A percentile compares a stretch with the other conserved stretches of the same genome.
These are phyloP conservation scores for Aureobasidium melanogenum DNA, from an alignment of 2,329 filamentous ascomycete species.

Conservation along the genomic window DNA sequence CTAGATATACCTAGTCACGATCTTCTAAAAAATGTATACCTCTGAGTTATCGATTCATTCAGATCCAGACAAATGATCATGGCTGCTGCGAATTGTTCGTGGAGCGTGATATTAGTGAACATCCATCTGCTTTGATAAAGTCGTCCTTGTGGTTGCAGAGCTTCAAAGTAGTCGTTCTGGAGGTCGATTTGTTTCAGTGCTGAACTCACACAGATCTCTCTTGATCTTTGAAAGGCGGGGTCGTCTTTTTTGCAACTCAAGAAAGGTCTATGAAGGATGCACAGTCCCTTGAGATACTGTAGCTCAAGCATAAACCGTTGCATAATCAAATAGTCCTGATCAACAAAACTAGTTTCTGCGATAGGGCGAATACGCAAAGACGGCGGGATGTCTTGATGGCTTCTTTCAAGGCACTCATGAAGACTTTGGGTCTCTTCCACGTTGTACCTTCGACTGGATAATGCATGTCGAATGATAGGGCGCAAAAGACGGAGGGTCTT, in stretches of 20 bases:
- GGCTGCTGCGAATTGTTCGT: constrained; percentile 34
- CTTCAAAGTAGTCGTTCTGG: constrained; percentile 36
- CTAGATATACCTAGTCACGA: not conserved
- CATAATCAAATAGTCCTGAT: constrained; percentile 37
- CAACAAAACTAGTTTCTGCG: constrained; percentile 30
- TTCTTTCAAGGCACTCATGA: constrained; percentile 9
- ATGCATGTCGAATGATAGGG: not conserved
- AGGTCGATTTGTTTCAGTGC: constrained; percentile 36
- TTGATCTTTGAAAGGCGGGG: constrained; percentile 32
- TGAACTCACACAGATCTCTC: constrained; percentile 34
- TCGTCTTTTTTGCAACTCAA: constrained; percentile 29
- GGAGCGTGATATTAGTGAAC: constrained; percentile 28
- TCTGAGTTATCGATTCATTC: not conserved
- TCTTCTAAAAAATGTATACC: not conserved
- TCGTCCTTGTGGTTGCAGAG: constrained; percentile 31
- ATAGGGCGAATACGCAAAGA: constrained; percentile 20
- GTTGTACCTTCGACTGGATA: not conserved
- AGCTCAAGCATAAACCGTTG: constrained; percentile 38
- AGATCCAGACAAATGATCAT: constrained; percentile 35
- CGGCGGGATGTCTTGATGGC: constrained; percentile 18
- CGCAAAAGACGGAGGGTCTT: not conserved
- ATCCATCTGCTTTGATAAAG: constrained; percentile 32
- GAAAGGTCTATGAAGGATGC: constrained; percentile 42
- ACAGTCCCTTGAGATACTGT: constrained; percentile 37
- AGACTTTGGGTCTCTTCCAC: constrained; percentile 14